Base-by-base conservation (phyloP, 108 stramenopile species). In the Stephanodiscus triporus region DNA sequence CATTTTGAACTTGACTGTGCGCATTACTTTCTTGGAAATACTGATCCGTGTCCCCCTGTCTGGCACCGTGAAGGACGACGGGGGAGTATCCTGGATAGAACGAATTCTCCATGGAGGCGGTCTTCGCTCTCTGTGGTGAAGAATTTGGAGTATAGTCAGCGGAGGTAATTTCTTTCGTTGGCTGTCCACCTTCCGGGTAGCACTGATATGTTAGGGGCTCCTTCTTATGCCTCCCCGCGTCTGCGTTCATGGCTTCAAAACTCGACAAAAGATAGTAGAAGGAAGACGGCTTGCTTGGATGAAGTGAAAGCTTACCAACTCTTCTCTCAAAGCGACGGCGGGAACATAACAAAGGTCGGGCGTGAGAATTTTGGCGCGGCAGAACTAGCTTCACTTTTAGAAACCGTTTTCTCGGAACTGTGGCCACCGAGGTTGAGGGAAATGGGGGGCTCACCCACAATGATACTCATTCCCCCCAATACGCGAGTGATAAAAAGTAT, bases 21-120 rank as follows among this genome's bases (percentile, higher is more conserved):
- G 30, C 34, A 59, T 38, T 59, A 1, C 24, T 59, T 36, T 9
- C 58, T 30, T 38, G 13, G n/a, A 59, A 59, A 59, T 38, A 59
- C 17, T 59, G 58, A 2, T 20, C 58, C 58, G 24, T 17, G 4
- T 37, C 37, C 17, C 58, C 58, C 37, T 59, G 58, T 17, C n/a
- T 32, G 3, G 56, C 27, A 57, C 56, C 3, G 24, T 3, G 1
- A 13, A 29, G 8, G 24, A n/a, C 56, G 16, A 59, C 36, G 8
- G 58, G 34, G 29, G 30, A 38, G 37, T 59, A 17, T 17, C 58
- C 58, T 2, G 32, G 32, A 59, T 37, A 59, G 10, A 36, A 59
- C 16, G 58, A 11, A 4, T 59, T 16, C 37, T 59, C 58, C 58
- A 16, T 6, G 30, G 34, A 57, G 27, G 56, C 27, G 10, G 56